Conservation (phyloP, 352 stramenopile genomes). For the Blastocystis hominis region DNA sequence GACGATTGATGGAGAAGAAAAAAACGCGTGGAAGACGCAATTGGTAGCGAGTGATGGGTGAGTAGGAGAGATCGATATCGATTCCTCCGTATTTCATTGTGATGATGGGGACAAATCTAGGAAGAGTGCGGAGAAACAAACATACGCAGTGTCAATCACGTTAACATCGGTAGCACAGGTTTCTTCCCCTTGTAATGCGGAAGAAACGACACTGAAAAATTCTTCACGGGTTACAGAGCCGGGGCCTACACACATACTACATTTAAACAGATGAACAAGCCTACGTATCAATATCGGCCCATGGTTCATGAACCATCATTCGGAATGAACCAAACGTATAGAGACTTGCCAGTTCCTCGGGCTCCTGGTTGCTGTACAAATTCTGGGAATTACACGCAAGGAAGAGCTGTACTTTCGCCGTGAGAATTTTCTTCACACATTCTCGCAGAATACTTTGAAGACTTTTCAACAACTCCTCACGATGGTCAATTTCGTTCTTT, state of each 20-base stretch:
- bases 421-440: slow-evolving; percentile 67
- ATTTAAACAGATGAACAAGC: slow-evolving; percentile 67
- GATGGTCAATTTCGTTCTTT: slow-evolving; percentile 66
- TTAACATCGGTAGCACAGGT: slow-evolving; percentile 68
- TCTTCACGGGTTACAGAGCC: slow-evolving; percentile 70
- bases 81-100: slow-evolving; percentile 53
- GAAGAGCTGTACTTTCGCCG: slow-evolving; percentile 63
- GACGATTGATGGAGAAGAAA: slow-evolving; percentile 65
- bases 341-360: slow-evolving; percentile 66
- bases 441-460: slow-evolving; percentile 69
- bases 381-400: slow-evolving; percentile 60
- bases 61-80: slow-evolving; percentile 55
- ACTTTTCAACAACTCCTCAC: slow-evolving; percentile 68
- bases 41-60: slow-evolving; percentile 30
- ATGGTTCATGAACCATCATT: slow-evolving; percentile 73
- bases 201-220: slow-evolving; percentile 76
- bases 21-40: not conserved
- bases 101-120: slow-evolving; percentile 48
- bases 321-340: slow-evolving; percentile 81
- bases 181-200: slow-evolving; percentile 69
- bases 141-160: slow-evolving; percentile 78
- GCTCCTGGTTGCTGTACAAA: slow-evolving; percentile 63
- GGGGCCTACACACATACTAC: slow-evolving; percentile 73
- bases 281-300: slow-evolving; percentile 51
- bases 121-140: slow-evolving; percentile 85